Conservation (phyloP, 148 eudicot genomes). For the Vaccinium vitisidaea region DNA sequence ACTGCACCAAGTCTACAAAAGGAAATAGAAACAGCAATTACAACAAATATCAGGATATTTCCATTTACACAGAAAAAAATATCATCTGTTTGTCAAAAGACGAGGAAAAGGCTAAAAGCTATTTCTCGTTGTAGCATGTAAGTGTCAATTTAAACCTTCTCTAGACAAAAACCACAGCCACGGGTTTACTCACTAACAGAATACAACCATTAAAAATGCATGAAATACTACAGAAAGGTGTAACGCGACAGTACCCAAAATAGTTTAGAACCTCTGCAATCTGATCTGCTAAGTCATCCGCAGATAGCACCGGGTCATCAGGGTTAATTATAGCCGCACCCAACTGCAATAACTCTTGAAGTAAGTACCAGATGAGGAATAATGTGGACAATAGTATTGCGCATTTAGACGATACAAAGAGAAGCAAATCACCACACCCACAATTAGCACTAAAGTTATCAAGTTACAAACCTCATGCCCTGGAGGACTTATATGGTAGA, state of each 20-base stretch:
- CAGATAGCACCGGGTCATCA: conserved; percentile 55
- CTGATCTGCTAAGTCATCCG: conserved; percentile 93
- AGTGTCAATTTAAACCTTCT: background rate
- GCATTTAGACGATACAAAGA: background rate
- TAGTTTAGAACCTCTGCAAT: conserved; percentile 81
- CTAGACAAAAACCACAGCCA: background rate
- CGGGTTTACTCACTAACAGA: background rate
- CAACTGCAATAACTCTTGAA: conserved; percentile 72
- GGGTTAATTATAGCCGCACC: conserved; percentile 63
- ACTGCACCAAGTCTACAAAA: conserved; percentile 70
- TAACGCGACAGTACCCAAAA: conserved; percentile 56
- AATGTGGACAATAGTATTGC: conserved; percentile 13
- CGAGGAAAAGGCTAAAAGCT: background rate
- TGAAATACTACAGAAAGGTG: background rate
- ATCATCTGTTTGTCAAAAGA: background rate
- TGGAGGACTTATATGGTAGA: conserved; percentile 91
- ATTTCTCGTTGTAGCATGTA: background rate
- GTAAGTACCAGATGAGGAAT: conserved; percentile 43
- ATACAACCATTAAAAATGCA: background rate
- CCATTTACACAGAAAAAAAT: background rate
- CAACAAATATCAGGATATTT: conserved; percentile 6
- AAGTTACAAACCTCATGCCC: conserved; percentile 84
- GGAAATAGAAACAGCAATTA: background rate
- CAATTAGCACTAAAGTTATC: conserved; percentile 6
- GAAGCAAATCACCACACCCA: background rate